Evolutionary conservation across 1,284 basidiomycete species (phyloP).

Genomic region (Heterobasidion annosum): DNA sequence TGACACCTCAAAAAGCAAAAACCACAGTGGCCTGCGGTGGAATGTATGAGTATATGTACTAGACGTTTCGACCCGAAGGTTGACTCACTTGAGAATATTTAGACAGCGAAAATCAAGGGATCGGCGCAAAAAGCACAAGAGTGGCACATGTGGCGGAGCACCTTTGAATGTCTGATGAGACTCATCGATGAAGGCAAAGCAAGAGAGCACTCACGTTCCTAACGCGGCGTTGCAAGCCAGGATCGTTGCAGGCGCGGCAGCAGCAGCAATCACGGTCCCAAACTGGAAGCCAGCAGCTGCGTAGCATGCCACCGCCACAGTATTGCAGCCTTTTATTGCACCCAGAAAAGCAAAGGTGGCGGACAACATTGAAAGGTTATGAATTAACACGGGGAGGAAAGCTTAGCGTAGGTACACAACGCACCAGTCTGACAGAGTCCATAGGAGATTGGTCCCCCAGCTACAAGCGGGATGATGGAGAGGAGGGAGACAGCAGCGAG

Average conservation of each 20-base stretch:
- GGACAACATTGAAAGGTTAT: not conserved
- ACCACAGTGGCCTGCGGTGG: too few species aligned
- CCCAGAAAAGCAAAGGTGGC: not conserved
- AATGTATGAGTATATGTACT: too few species aligned
- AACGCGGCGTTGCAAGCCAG: not conserved
- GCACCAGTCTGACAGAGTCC: not conserved
- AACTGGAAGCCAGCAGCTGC: constrained; percentile 1
- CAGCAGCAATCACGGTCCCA: not conserved
- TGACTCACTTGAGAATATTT: too few species aligned
- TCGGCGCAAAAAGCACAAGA: not conserved
- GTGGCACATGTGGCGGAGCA: not conserved
- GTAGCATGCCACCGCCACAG: not conserved
- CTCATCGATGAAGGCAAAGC: not conserved
- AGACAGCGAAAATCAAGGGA: not conserved
- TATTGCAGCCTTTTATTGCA: not conserved
- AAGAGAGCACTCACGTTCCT: not conserved
- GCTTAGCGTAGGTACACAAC: not conserved
- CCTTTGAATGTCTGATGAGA: not conserved
- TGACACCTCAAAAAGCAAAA: too few species aligned
- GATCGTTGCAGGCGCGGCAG: not conserved
- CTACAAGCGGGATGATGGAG: constrained; percentile 22
- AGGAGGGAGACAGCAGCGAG: not conserved
- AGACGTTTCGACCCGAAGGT: too few species aligned
- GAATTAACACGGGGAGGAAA: not conserved
- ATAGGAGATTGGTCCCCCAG: not conserved